Base-by-base conservation (phyloP, 2,329 filamentous ascomycete species). In the Claviceps pazoutovae region DNA sequence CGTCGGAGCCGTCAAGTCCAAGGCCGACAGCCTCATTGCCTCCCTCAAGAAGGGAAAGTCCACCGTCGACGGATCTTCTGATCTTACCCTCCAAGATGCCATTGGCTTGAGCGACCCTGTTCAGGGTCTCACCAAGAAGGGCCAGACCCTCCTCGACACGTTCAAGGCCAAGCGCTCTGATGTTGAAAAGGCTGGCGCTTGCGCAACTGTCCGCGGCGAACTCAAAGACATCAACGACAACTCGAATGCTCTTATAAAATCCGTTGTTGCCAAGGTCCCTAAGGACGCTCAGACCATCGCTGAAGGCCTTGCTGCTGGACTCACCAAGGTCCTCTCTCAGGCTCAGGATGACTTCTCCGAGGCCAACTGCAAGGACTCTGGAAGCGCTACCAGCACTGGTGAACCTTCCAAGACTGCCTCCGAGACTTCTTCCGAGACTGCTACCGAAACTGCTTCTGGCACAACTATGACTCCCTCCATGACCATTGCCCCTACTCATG, bases 251-350 rank as follows among this genome's bases (percentile, higher is more conserved):
- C 62, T 66, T 23, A 65, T 64, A 51, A 52, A 59, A n/a, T 51
- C 62, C 37, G 56, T 64, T 39, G 59, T 66, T 19, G 26, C 30
- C 49, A 65, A 65, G 59, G 59, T 65, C 2, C 63, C 63, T 34
- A 49, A 55, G 17, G 58, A 55, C 7, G 59, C 60, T 16, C 64
- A 64, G 57, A 36, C 46, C 21, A 57, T 66, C 45, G 64, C 63
- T 46, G 26, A 53, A 44, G 48, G 53, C 49, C 59, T 66, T 14
- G 60, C 63, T 11, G 48, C 47, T 3, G 54, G 56, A 46, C 58
- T 66, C 45, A 57, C 57, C 38, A 43, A 56, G 41, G 56, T 58
- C 36, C 56, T 66, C 8, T 19, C 45, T 46, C 55, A 59, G n/a
- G 56, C 57, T 43, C 54, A 60, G 51, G 49, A 46, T 17, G 54